Base-by-base conservation (phyloP, 2,329 filamentous ascomycete genomes). In the Diaporthe eres region DNA sequence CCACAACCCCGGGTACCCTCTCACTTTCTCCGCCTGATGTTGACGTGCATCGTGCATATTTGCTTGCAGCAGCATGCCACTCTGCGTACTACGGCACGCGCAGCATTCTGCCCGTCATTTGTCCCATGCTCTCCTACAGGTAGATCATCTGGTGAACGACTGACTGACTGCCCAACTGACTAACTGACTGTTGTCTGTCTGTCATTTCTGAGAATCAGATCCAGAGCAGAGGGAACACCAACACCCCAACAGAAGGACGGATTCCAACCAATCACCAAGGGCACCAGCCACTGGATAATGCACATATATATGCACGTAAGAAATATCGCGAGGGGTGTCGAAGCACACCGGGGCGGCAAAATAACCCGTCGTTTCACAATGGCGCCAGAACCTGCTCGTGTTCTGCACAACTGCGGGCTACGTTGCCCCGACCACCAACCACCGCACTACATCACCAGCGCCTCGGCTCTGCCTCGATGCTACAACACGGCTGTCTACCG, bases 341-440 rank as follows among this genome's bases (percentile, higher is more conserved):
- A 53, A 55, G 47, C 49, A 55, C 49, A 31, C 49, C 49, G 34
- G 34, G 49, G 49, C 65, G 65, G 65, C 65, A 70, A 55, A 39
- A 70, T 53, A 55, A 55, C 65, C 65, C 65, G 65, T 70, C 49
- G 65, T 70, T 70, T 70, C 65, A 70, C 65, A 55, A 25, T 31
- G 65, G 47, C 47, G 19, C 47, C 47, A 39, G 12, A 42, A 53
- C 47, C 47, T 39, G 65, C 65, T 70, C 49, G 34, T 70, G 34
- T 55, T 31, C 42, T 47, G 25, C 65, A 70, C 19, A 17, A 70
- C n/a, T 55, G 49, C 49, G 65, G 65, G 49, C 65, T 65, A 34
- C 25, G 49, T 65, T 57, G 58, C 58, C 71, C 60, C 39, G 58
- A 42, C 71, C 71, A 73, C 71, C 71, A 65, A 70, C 65, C 65